Base-by-base conservation (phyloP, 2,329 filamentous ascomycete genomes). In the Cladophialophora bantiana region DNA sequence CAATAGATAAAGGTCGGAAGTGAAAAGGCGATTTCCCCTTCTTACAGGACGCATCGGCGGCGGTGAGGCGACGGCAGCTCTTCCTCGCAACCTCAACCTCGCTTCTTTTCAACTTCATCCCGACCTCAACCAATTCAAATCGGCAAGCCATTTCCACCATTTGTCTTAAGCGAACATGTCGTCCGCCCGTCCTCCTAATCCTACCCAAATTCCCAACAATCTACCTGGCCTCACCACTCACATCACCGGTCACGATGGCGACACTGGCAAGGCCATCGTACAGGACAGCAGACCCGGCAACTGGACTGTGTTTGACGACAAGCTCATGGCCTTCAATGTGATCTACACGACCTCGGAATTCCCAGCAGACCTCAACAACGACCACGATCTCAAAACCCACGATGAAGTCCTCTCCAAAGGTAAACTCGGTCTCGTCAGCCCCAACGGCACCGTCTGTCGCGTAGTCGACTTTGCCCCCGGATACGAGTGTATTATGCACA, bases 401-500 rank as follows among this genome's bases (percentile, higher is more conserved):
- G 73, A 79, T 18, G 42, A 73, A 7, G 20, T 78, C 57, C 61
- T 72, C 2, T 34, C 71, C 6, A 71, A 68, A 0, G 73, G 72
- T 5, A 71, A 72, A 5, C 68, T 79, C 10, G 79, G 80, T 0
- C 70, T 81, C 1, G 78, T 80, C 13, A 79, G 77, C 55, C 59
- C 72, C 13, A 65, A 67, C 45, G 70, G 72, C 50, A 71, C 69
- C 5, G 69, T 72, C 7, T 69, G 65, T 48, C 65, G 65, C 12
- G 63, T 68, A 52, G 69, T 73, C 59, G 83, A 85, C 71, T 83
- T 85, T 69, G 76, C 76, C 0, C 83, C 83, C 0, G 76, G 74
- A 2, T 78, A 79, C 45, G 73, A 75, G 20, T 78, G 77, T 20
- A 74, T 81, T 18, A 83, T 86, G 79, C 85, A 87, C 69, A 80